These are phyloP conservation scores for Obba rivulosa DNA, from an alignment of 768 basidiomycete genomes.

Conservation along the genomic window DNA sequence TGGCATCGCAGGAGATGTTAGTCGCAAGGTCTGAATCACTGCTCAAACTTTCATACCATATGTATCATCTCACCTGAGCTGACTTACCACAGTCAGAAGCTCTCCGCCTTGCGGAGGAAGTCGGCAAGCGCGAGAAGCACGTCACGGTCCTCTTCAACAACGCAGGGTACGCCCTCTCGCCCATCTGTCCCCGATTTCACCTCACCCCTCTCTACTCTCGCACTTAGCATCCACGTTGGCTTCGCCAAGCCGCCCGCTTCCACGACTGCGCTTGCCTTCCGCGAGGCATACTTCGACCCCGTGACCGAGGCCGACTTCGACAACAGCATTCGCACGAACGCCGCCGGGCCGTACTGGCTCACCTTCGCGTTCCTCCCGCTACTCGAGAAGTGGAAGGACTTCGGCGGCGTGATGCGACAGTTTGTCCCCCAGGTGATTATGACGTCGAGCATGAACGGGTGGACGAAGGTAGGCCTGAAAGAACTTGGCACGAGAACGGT, in stretches of 20 bases:
- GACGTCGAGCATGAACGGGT: conserved; percentile 49
- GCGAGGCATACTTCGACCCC: conserved; percentile 34
- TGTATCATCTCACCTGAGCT: not conserved
- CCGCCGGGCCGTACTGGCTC: conserved; percentile 47
- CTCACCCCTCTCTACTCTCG: not conserved
- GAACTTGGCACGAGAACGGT: no score
- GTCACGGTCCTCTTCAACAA: conserved; percentile 47
- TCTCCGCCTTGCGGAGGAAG: conserved; percentile 33
- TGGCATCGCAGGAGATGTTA: conserved; percentile 37
- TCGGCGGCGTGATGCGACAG: conserved; percentile 22
- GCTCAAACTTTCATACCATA: not conserved
- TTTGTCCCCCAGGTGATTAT: conserved; percentile 45
- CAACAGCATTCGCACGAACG: conserved; percentile 33
- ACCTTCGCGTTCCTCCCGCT: conserved; percentile 53
- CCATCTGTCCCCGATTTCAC: not conserved
- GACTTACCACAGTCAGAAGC: conserved; percentile 32
- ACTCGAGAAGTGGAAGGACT: conserved; percentile 40
- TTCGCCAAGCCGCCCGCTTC: conserved; percentile 21
- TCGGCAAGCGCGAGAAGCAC: conserved; percentile 32
- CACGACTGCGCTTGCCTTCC: conserved; percentile 32
- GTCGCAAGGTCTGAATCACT: conserved; percentile 35
- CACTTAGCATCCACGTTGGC: conserved; percentile 22
- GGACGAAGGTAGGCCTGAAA: conserved; percentile 36
- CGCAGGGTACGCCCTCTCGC: conserved; percentile 27
- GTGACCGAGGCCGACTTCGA: conserved; percentile 34